Conservation (phyloP, 768 basidiomycete genomes). For the Boletus reticulatus region DNA sequence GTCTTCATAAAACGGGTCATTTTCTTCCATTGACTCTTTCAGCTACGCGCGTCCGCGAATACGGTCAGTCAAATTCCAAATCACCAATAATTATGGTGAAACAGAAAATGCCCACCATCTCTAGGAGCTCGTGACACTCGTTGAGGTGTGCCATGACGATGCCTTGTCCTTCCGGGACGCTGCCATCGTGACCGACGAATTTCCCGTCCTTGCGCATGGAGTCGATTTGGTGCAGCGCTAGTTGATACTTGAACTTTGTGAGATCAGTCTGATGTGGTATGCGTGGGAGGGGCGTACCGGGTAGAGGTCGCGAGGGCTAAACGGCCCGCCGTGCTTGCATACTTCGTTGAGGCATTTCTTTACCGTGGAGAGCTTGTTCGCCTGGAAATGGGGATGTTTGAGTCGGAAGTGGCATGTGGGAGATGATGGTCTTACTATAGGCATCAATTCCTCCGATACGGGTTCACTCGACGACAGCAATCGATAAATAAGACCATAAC, state of each 20-base stretch:
- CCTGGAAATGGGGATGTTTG: slow-evolving; percentile 43
- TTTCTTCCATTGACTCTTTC: slow-evolving; percentile 81
- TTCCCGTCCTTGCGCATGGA: slow-evolving; percentile 90
- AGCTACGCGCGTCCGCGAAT: slow-evolving; percentile 35
- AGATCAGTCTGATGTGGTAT: slow-evolving; percentile 2
- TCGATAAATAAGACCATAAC: slow-evolving; percentile 94
- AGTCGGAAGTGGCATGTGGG: neutral
- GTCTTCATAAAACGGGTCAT: slow-evolving; percentile 54
- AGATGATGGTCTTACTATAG: slow-evolving; percentile 57
- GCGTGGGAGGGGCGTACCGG: slow-evolving; percentile 55
- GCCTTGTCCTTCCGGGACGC: slow-evolving; percentile 93
- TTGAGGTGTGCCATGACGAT: slow-evolving; percentile 94
- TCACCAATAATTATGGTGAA: neutral
- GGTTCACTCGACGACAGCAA: slow-evolving; percentile 94
- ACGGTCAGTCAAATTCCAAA: neutral
- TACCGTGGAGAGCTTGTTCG: slow-evolving; percentile 94
- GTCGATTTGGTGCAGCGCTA: slow-evolving; percentile 94
- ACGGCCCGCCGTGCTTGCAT: slow-evolving; percentile 91
- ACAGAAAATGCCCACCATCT: slow-evolving; percentile 62
- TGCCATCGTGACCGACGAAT: slow-evolving; percentile 85
- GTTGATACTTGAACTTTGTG: slow-evolving; percentile 66
- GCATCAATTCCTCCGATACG: slow-evolving; percentile 97
- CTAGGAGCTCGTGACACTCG: slow-evolving; percentile 93
- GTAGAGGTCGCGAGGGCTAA: slow-evolving; percentile 88
- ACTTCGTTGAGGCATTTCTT: slow-evolving; percentile 98